phyloP scores from a whole-genome alignment of 2,329 filamentous ascomycete species.

The Calonectria hongkongensis region DNA sequence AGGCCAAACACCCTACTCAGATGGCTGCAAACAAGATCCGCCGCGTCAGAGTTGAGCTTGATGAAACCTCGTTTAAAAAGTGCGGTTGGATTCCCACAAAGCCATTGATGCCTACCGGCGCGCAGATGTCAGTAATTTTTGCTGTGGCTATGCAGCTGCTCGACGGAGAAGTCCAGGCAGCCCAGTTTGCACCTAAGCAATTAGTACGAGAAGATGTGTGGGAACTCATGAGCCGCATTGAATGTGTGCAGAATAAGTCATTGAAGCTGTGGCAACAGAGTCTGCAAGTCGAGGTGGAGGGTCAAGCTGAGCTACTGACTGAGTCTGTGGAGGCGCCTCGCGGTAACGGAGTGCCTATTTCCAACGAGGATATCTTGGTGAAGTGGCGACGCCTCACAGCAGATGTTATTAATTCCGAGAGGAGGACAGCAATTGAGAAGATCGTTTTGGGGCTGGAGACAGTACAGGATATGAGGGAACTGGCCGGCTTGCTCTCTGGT shows the following conservation, averaged over 20 bases:
- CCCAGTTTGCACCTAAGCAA: conserved; percentile 23
- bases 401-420: conserved; percentile 1
- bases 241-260: conserved; percentile 5
- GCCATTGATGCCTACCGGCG: conserved; percentile 5
- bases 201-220: conserved; percentile 17
- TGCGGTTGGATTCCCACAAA: conserved; percentile 14
- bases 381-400: conserved; percentile 13
- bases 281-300: conserved; percentile 6
- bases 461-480: conserved; percentile 21
- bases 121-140: conserved; percentile 7
- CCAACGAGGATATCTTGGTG: conserved; percentile 3
- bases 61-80: conserved; percentile 8
- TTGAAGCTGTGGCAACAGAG: neutral
- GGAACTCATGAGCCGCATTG: conserved; percentile 16
- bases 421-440: conserved; percentile 17
- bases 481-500: conserved; percentile 9
- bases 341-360: conserved; percentile 3
- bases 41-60: neutral
- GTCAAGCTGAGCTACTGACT: neutral
- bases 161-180: conserved; percentile 20
- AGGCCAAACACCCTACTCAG: neutral
- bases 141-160: conserved; percentile 24
- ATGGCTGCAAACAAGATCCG: conserved; percentile 7
- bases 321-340: conserved; percentile 7
- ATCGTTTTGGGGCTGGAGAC: conserved; percentile 19